Percentiles rank a stretch among this genome's conserved stretches.
Evolutionary conservation across 305 asterid species (phyloP).

Genomic region (Andrographis paniculata): DNA sequence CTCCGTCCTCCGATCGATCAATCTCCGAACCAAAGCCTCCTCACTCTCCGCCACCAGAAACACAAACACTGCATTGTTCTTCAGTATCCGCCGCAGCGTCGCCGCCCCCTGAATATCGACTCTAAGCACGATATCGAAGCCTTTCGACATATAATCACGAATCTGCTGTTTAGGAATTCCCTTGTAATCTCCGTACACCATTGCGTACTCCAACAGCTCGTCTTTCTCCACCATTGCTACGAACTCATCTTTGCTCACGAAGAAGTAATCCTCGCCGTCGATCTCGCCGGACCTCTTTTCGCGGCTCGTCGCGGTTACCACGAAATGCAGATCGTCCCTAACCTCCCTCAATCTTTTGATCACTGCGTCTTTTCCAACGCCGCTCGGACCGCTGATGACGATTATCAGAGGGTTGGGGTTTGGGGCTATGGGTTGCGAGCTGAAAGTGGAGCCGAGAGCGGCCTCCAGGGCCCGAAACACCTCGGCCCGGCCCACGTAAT

Average conservation of each 20-base stretch:
- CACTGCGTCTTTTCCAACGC: slow-evolving; percentile 86
- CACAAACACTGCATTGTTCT: slow-evolving; percentile 56
- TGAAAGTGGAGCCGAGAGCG: slow-evolving; percentile 57
- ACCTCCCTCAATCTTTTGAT: slow-evolving; percentile 64
- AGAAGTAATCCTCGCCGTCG: slow-evolving; percentile 73
- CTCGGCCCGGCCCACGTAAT: slow-evolving; percentile 40
- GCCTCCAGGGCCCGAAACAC: slow-evolving; percentile 68
- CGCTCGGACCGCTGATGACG: slow-evolving; percentile 88
- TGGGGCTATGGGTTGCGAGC: slow-evolving; percentile 57
- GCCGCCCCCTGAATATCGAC: slow-evolving; percentile 96
- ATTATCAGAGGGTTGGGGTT: slow-evolving; percentile 60
- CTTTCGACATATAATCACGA: slow-evolving; percentile 68
- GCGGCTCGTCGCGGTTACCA: slow-evolving; percentile 77
- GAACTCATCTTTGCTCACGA: slow-evolving; percentile 63
- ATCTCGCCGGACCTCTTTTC: slow-evolving; percentile 52
- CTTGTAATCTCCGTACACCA: slow-evolving; percentile 90
- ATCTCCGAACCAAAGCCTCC: slow-evolving; percentile 87
- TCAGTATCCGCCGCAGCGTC: slow-evolving; percentile 53
- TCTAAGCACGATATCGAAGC: slow-evolving; percentile 82
- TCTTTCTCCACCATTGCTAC: slow-evolving; percentile 54
- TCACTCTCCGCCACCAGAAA: slow-evolving; percentile 91
- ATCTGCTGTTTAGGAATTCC: slow-evolving; percentile 84
- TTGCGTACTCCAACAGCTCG: slow-evolving; percentile 79
- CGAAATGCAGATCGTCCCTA: slow-evolving; percentile 69
- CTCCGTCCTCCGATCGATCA: slow-evolving; percentile 83